phyloP scores from a whole-genome alignment of 768 basidiomycete genomes.

The Termitomyces sp. region DNA sequence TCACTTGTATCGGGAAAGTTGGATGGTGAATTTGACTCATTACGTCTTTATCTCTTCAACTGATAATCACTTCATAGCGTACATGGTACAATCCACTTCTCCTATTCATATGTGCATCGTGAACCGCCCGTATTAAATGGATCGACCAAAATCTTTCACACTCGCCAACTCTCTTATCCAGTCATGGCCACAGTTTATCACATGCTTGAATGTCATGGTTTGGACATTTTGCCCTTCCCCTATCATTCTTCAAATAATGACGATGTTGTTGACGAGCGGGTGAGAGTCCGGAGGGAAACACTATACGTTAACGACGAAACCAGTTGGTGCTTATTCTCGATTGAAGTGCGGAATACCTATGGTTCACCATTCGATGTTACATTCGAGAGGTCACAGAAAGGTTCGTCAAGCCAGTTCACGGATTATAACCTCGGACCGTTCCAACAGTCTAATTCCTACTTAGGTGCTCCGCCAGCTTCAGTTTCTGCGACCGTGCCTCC shows the following conservation, averaged over 20 bases:
- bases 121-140: slow-evolving; percentile 20
- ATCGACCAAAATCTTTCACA: slow-evolving; percentile 62
- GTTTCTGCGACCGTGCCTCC: slow-evolving; percentile 72
- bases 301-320: slow-evolving; percentile 45
- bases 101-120: slow-evolving; percentile 72
- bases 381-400: slow-evolving; percentile 64
- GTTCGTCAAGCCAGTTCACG: slow-evolving; percentile 28
- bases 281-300: slow-evolving; percentile 22
- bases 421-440: not conserved
- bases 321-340: slow-evolving; percentile 82
- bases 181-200: slow-evolving; percentile 93
- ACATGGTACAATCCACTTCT: slow-evolving; percentile 74
- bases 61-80: slow-evolving; percentile 45
- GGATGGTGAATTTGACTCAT: slow-evolving; percentile 70
- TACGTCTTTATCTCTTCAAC: not conserved
- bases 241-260: slow-evolving; percentile 16
- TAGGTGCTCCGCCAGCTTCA: slow-evolving; percentile 38
- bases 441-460: slow-evolving; percentile 4
- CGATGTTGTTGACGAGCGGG: slow-evolving; percentile 16
- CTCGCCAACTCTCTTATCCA: slow-evolving; percentile 85
- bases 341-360: slow-evolving; percentile 92
- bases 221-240: slow-evolving; percentile 76
- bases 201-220: slow-evolving; percentile 82
- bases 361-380: slow-evolving; percentile 88
- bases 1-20: slow-evolving; percentile 84